phyloP scores from a whole-genome alignment of 352 stramenopile genomes.

The Saprolegnia diclina region DNA sequence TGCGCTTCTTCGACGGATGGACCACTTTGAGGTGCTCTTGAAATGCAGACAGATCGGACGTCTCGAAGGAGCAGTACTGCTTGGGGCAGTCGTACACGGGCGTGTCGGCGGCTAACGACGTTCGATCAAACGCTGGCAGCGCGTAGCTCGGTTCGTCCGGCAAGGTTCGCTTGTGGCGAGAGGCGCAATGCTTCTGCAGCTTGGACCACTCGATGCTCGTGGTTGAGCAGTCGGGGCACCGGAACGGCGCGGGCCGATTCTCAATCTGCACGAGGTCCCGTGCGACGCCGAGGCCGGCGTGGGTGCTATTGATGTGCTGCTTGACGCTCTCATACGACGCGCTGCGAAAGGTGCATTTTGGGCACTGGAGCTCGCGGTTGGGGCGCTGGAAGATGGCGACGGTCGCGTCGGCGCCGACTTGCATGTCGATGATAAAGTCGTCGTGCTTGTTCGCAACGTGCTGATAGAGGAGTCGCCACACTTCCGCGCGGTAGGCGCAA shows the following conservation, averaged over 20 bases:
- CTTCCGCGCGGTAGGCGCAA: not conserved
- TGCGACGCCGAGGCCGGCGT: not conserved
- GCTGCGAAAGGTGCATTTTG: not conserved
- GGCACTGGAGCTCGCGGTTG: not conserved
- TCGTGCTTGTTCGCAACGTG: not conserved
- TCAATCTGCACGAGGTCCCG: not conserved
- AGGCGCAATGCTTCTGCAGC: not conserved
- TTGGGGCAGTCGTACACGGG: too few species aligned
- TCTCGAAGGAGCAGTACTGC: too few species aligned
- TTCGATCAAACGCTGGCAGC: not conserved
- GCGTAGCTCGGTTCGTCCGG: not conserved
- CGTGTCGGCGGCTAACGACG: not conserved
- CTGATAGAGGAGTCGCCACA: not conserved
- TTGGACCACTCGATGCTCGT: not conserved
- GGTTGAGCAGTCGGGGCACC: not conserved
- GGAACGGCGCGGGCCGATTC: not conserved
- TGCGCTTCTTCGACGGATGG: too few species aligned
- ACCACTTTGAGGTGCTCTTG: too few species aligned
- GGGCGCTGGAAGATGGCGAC: not conserved
- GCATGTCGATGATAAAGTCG: not conserved
- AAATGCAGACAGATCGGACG: too few species aligned
- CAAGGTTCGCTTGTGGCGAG: not conserved
- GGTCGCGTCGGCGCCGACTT: not conserved
- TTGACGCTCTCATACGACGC: not conserved
- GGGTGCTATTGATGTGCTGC: not conserved